These are phyloP conservation scores for Pterocarpus macrocarpus DNA, from an alignment of 306 rosid species.

Conservation along the genomic window DNA sequence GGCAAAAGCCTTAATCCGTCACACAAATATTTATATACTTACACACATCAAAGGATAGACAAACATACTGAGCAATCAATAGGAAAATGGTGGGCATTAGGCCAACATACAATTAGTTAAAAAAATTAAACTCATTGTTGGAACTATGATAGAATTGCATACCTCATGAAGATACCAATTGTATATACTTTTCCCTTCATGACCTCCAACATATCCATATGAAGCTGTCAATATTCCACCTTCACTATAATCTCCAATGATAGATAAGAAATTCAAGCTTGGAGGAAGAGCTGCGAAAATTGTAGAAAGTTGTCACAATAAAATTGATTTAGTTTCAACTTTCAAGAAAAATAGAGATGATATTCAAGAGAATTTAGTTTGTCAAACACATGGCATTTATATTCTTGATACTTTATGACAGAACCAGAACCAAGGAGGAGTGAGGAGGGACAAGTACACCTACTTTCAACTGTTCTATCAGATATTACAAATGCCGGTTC, in stretches of 20 bases:
- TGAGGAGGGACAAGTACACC: slow-evolving; percentile 46
- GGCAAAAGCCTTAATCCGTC: not conserved
- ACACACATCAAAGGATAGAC: not conserved
- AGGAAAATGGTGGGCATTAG: not conserved
- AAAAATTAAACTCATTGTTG: not conserved
- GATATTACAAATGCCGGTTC: slow-evolving; percentile 84
- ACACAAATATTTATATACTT: not conserved
- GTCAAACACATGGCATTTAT: not conserved
- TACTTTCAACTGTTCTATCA: slow-evolving; percentile 87
- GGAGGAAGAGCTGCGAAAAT: slow-evolving; percentile 90
- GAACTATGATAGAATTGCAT: slow-evolving; percentile 37
- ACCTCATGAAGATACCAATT: slow-evolving; percentile 97
- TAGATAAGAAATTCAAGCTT: slow-evolving; percentile 94
- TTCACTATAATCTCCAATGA: slow-evolving; percentile 91
- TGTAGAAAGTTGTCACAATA: slow-evolving; percentile 40
- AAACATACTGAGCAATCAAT: not conserved
- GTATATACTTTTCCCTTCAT: slow-evolving; percentile 95
- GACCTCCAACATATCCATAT: slow-evolving; percentile 98
- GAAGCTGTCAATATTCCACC: slow-evolving; percentile 94
- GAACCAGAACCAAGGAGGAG: slow-evolving; percentile 37
- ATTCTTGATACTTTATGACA: slow-evolving; percentile 16
- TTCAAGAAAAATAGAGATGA: slow-evolving; percentile 17
- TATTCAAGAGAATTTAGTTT: slow-evolving; percentile 18
- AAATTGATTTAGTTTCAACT: slow-evolving; percentile 6
- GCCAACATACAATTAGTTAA: not conserved